Base-by-base conservation (phyloP, 805 yeast genomes). In the Wickerhamiella hasegawae region DNA sequence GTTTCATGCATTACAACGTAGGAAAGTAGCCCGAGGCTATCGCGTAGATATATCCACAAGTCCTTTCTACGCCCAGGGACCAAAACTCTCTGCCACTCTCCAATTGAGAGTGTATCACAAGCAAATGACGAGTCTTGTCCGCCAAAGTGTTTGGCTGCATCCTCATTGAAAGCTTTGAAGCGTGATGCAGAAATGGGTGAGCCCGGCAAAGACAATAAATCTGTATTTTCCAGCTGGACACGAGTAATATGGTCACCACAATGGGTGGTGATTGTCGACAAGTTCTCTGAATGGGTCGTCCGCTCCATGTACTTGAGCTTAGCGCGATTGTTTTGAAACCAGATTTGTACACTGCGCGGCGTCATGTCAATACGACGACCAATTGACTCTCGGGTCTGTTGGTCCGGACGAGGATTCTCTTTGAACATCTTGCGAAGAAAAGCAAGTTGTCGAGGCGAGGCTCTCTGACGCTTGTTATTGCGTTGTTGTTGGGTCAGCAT, bases 311-410 rank as follows among this genome's bases (percentile, higher is more conserved):
- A 21, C 48, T 43, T 46, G 12, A 36, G 36, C 31, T 51, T 51
- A 4, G 55, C 55, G 40, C 95, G 60, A 47, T 87, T 63, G 51
- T 84, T 84, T 52, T 84, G 96, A 49, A 84, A 84, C 95, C 95
- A 84, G 29, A 84, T 84, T 37, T 94, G 66, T 2, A 84, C 94
- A 11, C 85, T 81, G 42, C 90, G 69, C 47, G 84, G 94, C 11
- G 84, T 71, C 82, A 84, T 76, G 15, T 76, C 79, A 1, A 92
- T 79, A 40, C 66, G 65, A 2, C 67, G 71, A 27, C 90, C 73
- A 26, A 84, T 72, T 21, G 64, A 68, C 48, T 44, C 46, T 5
- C 49, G 37, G 1, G 34, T 18, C 1, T 20, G 14, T 14, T 43
- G 45, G 29, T 45, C 75, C 1, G 95, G 95, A 45, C 77, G 80